Base-by-base conservation (phyloP, 805 yeast genomes). In the Metschnikowia orientalis region DNA sequence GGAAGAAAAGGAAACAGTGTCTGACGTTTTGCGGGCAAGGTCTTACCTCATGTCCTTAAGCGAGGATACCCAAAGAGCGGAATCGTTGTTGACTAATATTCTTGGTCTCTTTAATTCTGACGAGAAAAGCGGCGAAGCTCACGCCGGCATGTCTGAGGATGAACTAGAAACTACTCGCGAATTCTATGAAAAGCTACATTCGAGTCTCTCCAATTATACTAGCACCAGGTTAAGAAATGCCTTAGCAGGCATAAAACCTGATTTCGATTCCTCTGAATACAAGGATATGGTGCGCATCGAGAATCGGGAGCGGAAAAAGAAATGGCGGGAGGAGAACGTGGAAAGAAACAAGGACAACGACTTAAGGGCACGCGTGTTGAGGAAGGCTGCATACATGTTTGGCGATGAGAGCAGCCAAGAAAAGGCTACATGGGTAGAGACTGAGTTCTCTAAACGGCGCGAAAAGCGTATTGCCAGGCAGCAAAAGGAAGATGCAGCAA, bases 261-360 rank as follows among this genome's bases (percentile, higher is more conserved):
- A 49, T 5, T 38, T 50, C 7, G 62, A 59, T 18, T 45, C 57
- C 3, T 46, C 55, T 7, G 74, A 70, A 38, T 61, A 64, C 28
- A 71, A 71, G 40, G 86, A 80, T 47, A 70, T 75, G 40, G 63
- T 79, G 8, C 61, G 88, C 30, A 47, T 71, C 16, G 89, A 78
- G 29, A 86, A 86, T 49, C 64, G 95, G 29, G 84, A 78, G 34
- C 64, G 95, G 13, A 86, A 86, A 61, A 79, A 82, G 59, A 73
- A 75, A 44, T 86, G 95, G 95, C 69, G 95, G 49, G 89, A 78
- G 43, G 79, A 75, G 17, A 87, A 90, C 51, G 72, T 75, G 6
- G 81, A 81, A 39, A 69, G 92, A 44, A 89, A 89, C 56, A 81
- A 85, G 61, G 95, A 88, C 54, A 81, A 86, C 48, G 97, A 90